These are phyloP conservation scores for Talaromyces rugulosus DNA, from an alignment of 2,329 filamentous ascomycete genomes.

Conservation along the genomic window DNA sequence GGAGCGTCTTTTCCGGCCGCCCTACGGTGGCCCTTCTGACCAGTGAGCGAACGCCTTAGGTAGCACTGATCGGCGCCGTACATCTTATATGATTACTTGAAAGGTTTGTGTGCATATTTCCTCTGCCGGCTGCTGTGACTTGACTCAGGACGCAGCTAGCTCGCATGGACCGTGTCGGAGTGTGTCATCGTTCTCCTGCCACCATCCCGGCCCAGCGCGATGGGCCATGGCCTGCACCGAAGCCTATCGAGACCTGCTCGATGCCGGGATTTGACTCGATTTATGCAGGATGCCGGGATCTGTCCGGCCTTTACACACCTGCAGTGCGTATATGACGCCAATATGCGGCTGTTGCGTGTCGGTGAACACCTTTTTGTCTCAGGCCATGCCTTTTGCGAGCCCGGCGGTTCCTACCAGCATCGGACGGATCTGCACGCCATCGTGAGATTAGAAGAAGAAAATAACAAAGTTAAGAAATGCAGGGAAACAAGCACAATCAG, in stretches of 20 bases:
- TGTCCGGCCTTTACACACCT: not conserved
- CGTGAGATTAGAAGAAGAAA: not conserved
- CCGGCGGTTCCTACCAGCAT: too few species aligned
- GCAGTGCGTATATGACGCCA: not conserved
- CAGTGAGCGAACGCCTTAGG: constrained; percentile 4
- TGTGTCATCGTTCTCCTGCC: not conserved
- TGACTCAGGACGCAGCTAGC: not conserved
- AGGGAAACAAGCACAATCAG: not conserved
- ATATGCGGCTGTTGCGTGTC: not conserved
- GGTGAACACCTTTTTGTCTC: not conserved
- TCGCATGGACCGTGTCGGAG: not conserved
- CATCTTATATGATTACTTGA: not conserved
- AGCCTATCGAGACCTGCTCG: not conserved
- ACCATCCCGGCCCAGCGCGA: not conserved
- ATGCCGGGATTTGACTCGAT: not conserved
- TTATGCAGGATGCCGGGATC: not conserved
- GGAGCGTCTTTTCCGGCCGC: not conserved
- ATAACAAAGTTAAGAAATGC: not conserved
- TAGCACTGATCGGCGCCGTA: constrained; percentile 1
- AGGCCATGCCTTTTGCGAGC: not conserved
- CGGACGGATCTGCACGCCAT: not conserved
- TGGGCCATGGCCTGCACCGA: not conserved
- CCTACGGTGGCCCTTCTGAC: not conserved
- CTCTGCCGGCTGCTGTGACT: not conserved
- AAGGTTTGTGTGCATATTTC: not conserved